phyloP scores from a whole-genome alignment of 2,329 filamentous ascomycete genomes.

The Ophiobolus disseminans region DNA sequence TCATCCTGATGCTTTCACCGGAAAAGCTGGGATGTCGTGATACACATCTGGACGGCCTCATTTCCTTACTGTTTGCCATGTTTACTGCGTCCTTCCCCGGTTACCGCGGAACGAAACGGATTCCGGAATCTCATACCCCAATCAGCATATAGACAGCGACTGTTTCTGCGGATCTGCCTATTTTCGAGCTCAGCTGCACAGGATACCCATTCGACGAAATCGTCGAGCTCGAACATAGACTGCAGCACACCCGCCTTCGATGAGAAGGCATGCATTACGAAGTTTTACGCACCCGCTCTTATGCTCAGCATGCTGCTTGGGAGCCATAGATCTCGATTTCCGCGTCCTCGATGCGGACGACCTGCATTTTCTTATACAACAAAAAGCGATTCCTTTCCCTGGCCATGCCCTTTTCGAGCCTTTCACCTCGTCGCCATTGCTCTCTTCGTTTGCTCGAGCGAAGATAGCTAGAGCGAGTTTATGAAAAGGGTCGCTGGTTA shows the following conservation, averaged over 20 bases:
- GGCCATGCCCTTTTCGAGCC: constrained; percentile 38
- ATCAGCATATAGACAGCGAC: constrained; percentile 61
- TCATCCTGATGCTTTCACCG: constrained; percentile 33
- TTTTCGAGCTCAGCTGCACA: constrained; percentile 50
- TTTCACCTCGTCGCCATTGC: constrained; percentile 38
- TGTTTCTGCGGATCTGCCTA: constrained; percentile 54
- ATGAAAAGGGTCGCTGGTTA: constrained; percentile 42
- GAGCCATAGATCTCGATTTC: constrained; percentile 51
- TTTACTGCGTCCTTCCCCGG: constrained; percentile 45
- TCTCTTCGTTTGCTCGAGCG: constrained; percentile 28
- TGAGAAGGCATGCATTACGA: constrained; percentile 48
- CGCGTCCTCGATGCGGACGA: constrained; percentile 47
- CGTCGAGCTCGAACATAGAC: constrained; percentile 48
- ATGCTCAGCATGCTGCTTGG: constrained; percentile 50
- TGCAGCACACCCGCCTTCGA: constrained; percentile 42
- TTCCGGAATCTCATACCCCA: constrained; percentile 56
- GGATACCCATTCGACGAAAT: constrained; percentile 46
- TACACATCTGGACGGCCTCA: constrained; percentile 19
- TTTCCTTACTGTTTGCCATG: constrained; percentile 22
- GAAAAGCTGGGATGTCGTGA: constrained; percentile 33
- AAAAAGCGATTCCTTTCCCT: constrained; percentile 52
- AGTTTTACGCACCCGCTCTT: constrained; percentile 49
- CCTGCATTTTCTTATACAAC: constrained; percentile 37
- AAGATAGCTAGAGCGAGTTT: constrained; percentile 34
- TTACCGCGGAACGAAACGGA: constrained; percentile 46